These are phyloP conservation scores for Coniochaeta ligniaria DNA, from an alignment of 2,329 filamentous ascomycete species.

Conservation along the genomic window DNA sequence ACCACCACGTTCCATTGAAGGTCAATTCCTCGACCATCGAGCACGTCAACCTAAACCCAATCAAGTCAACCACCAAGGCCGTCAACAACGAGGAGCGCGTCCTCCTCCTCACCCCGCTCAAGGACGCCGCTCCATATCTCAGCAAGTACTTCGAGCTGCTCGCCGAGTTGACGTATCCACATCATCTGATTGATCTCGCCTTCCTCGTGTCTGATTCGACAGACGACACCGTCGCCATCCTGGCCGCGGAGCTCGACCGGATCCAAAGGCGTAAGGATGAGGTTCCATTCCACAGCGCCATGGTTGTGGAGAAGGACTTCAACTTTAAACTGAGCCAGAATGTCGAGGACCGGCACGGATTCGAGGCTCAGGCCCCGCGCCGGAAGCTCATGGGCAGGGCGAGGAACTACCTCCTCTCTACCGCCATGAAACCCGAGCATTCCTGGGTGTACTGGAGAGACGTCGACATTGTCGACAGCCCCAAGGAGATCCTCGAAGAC, in stretches of 20 bases:
- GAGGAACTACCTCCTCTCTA: conserved; percentile 81
- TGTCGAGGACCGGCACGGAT: conserved; percentile 78
- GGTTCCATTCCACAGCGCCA: conserved; percentile 77
- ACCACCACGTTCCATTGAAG: conserved; percentile 82
- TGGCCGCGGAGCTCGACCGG: conserved; percentile 78
- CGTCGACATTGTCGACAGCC: conserved; percentile 91
- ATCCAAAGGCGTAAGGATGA: conserved; percentile 76
- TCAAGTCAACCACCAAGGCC: conserved; percentile 75
- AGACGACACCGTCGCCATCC: conserved; percentile 85
- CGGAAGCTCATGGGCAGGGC: conserved; percentile 86
- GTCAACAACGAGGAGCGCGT: conserved; percentile 76
- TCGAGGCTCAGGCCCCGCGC: conserved; percentile 79
- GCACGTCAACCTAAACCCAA: conserved; percentile 75
- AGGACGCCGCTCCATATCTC: conserved; percentile 78
- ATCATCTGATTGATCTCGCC: conserved; percentile 87
- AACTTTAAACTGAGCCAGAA: conserved; percentile 65
- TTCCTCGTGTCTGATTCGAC: conserved; percentile 90
- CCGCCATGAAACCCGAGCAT: conserved; percentile 85
- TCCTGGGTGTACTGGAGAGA: conserved; percentile 99
- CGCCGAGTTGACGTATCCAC: conserved; percentile 83
- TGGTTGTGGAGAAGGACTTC: conserved; percentile 89
- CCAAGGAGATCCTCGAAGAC: conserved; percentile 82
- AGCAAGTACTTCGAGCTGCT: conserved; percentile 91
- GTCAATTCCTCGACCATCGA: conserved; percentile 76
- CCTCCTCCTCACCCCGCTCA: conserved; percentile 85